Percentiles rank a stretch among this genome's conserved stretches.
phyloP scores from a whole-genome alignment of 1,284 basidiomycete species.

The Schizopora paradoxa region DNA sequence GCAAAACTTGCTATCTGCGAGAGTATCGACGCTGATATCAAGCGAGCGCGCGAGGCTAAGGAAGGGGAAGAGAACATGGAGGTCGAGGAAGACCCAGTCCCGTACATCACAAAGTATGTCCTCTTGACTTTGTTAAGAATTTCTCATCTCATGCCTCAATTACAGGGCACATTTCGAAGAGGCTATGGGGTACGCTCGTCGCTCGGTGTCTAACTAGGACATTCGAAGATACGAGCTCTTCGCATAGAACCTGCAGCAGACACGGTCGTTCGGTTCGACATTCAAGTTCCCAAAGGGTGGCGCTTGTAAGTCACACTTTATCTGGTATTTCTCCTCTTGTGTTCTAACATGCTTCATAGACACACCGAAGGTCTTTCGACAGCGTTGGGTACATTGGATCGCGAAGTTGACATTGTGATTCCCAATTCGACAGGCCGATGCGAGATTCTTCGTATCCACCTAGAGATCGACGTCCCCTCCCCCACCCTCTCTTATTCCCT shows the following conservation, averaged over 20 bases:
- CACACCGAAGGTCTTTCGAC: too few species aligned
- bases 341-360: too few species aligned
- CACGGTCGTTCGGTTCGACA: constrained; percentile 79
- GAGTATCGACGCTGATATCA: constrained; percentile 92
- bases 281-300: constrained; percentile 95
- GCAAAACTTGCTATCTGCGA: constrained; percentile 96
- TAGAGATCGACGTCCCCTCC: too few species aligned
- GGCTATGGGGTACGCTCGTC: constrained; percentile 91
- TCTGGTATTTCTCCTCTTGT: too few species aligned
- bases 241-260: constrained; percentile 82
- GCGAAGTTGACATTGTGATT: too few species aligned
- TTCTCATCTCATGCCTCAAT: constrained; percentile 11
- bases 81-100: constrained; percentile 94
- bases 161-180: constrained; percentile 91
- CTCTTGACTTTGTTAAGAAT: constrained; percentile 6
- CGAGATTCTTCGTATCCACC: too few species aligned
- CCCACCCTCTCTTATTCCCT: too few species aligned
- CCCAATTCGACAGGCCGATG: too few species aligned
- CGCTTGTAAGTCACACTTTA: too few species aligned
- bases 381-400: too few species aligned
- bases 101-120: constrained; percentile 80
- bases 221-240: constrained; percentile 95
- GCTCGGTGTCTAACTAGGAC: constrained; percentile 90
- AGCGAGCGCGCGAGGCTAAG: constrained; percentile 72
- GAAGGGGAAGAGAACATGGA: constrained; percentile 72